Base-by-base conservation (phyloP, 1,139 yeast genomes). In the Suhomyces bolitotheri region DNA sequence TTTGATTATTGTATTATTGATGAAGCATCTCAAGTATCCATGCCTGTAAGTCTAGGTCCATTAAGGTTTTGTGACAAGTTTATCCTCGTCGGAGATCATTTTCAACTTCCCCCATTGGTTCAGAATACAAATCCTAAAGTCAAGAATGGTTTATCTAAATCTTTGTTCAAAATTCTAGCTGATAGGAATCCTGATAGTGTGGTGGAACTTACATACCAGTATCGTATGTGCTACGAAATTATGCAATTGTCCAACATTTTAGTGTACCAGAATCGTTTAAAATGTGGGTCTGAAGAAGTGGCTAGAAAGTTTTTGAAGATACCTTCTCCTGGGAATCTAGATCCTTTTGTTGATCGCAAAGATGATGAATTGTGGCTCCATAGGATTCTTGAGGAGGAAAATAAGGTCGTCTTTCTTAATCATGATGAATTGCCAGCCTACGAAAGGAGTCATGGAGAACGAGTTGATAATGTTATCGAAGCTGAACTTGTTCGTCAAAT, bases 1-100 rank as follows among this genome's bases (percentile, higher is more conserved):
- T 92, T 92, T 59, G 98, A 92, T 54, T 90, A 86, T 54, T 94
- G 97, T 54, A 90, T 92, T 29, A 76, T 94, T 29, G 99, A 92
- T 56, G 99, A 92, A 56, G 97, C 98, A 0, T 89, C 97, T 0
- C 98, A 92, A 53, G 87, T 90, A 0, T 82, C 97, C 0, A 69
- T 92, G 66, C 98, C 99, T 0, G 73, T 87, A 4, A 85, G 95
- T 49, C 59, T 92, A 19, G 98, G 98, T 0, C 97, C 98, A 0
- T 57, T 92, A 28, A 61, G 90, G 22, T 77, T 76, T 43, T 82
- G 92, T 22, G 81, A 84, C 29, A 84, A 76, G 56, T 92, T 92
- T 53, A 72, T 94, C 2, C 69, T 92, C 40, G 97, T 94, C 8
- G 99, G 99, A 5, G 99, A 94, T 54, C 97, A 92, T 55, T 78